Percentiles rank a stretch among this genome's conserved stretches.
These are phyloP conservation scores for Termitomyces sp. DNA, from an alignment of 768 basidiomycete genomes.

Conservation along the genomic window DNA sequence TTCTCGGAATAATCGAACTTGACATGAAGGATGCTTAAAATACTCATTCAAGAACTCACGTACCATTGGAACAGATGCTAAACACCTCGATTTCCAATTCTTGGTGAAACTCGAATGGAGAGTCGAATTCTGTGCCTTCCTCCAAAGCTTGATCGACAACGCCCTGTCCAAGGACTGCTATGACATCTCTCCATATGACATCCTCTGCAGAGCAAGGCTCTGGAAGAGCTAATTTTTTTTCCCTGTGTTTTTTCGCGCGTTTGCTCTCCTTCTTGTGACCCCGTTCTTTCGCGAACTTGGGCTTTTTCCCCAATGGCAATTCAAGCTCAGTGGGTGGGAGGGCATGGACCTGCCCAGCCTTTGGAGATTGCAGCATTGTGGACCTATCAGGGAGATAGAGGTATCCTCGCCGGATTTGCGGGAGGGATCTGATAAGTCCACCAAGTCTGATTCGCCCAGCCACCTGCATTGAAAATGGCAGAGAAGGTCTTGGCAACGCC, in stretches of 20 bases:
- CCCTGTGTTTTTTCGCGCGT: slow-evolving; percentile 23
- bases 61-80: slow-evolving; percentile 60
- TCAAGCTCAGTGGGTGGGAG: slow-evolving; percentile 16
- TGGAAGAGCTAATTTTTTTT: slow-evolving; percentile 37
- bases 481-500: slow-evolving; percentile 7
- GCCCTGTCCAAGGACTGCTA: slow-evolving; percentile 58
- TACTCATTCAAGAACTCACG: slow-evolving; percentile 13
- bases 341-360: slow-evolving; percentile 16
- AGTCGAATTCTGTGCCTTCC: slow-evolving; percentile 46
- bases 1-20: not conserved
- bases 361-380: slow-evolving; percentile 12
- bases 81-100: slow-evolving; percentile 66
- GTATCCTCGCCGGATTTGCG: not conserved
- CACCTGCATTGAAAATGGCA: slow-evolving; percentile 6
- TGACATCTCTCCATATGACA: slow-evolving; percentile 69
- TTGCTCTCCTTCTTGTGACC: slow-evolving; percentile 23
- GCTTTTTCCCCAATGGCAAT: slow-evolving; percentile 24
- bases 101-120: slow-evolving; percentile 55
- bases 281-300: slow-evolving; percentile 15
- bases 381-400: not conserved
- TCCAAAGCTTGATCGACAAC: slow-evolving; percentile 44
- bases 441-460: slow-evolving; percentile 1
- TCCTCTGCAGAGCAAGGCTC: slow-evolving; percentile 72
- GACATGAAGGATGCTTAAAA: not conserved
- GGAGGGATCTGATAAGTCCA: slow-evolving; percentile 2